Evolutionary conservation across 441 rosid species (phyloP).

Genomic region (Eutrema salsugineum): DNA sequence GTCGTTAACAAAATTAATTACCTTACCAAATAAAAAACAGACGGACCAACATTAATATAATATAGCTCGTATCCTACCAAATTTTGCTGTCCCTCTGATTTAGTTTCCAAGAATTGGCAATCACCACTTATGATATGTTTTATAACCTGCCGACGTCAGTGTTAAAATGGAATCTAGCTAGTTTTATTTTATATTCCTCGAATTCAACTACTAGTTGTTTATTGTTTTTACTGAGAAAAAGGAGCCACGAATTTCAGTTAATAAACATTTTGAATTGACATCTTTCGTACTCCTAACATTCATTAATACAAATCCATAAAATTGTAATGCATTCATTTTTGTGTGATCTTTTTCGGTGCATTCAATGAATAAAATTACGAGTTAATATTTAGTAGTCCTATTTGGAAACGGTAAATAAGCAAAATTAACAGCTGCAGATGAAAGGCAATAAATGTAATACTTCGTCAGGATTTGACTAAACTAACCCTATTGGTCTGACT

Average conservation of each 20-base stretch:
- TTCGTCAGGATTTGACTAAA: constrained; percentile 17
- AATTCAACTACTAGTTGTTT: background rate
- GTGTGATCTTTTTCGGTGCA: background rate
- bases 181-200: too few species aligned
- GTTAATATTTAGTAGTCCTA: background rate
- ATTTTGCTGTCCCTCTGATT: background rate
- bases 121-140: too few species aligned
- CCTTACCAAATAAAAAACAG: background rate
- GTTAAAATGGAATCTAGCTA: too few species aligned
- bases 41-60: background rate
- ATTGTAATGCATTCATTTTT: background rate
- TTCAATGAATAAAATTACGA: background rate
- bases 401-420: background rate
- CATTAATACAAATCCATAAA: background rate
- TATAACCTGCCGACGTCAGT: too few species aligned
- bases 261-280: background rate
- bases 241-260: background rate
- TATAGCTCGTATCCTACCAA: background rate
- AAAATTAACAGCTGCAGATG: background rate
- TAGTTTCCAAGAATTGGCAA: too few species aligned
- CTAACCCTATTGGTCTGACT: constrained; percentile 9
- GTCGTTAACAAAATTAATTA: background rate
- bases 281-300: background rate
- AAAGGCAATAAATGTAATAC: background rate
- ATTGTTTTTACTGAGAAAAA: background rate